Percentiles rank a stretch among this genome's conserved stretches.
Conservation (phyloP, 1,284 basidiomycete genomes). For the Ceratobasidium papillatum region DNA sequence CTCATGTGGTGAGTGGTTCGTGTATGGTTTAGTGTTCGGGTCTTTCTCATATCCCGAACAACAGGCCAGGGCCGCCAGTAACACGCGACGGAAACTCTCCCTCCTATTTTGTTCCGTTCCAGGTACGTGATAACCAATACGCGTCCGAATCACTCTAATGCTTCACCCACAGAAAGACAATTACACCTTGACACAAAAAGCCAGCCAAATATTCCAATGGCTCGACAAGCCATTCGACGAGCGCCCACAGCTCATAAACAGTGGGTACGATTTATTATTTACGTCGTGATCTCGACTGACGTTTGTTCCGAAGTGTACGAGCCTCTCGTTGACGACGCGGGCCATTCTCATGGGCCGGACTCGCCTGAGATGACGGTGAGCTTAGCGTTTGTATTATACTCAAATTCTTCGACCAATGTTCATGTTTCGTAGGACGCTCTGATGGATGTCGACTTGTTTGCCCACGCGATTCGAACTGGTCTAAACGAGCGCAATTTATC, state of each 20-base stretch:
- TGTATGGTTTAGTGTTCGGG: conserved; percentile 2
- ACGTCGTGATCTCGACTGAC: neutral
- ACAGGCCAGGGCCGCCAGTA: conserved; percentile 81
- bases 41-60: conserved; percentile 7
- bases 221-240: conserved; percentile 74
- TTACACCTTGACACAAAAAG: conserved; percentile 70
- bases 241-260: conserved; percentile 80
- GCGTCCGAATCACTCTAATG: conserved; percentile 20
- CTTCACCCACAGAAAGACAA: conserved; percentile 58
- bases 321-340: conserved; percentile 81
- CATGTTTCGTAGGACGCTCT: conserved; percentile 65
- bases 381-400: neutral
- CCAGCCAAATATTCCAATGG: conserved; percentile 77
- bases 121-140: conserved; percentile 54
- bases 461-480: conserved; percentile 68
- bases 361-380: conserved; percentile 75
- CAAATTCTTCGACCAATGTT: too few species aligned
- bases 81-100: conserved; percentile 71
- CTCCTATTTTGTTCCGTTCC: conserved; percentile 81
- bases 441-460: conserved; percentile 74
- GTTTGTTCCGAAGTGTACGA: conserved; percentile 66
- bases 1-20: conserved; percentile 79
- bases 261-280: conserved; percentile 55
- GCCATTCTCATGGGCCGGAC: conserved; percentile 79
- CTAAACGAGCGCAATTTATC: conserved; percentile 78